A percentile compares a stretch with the other conserved stretches of the same genome.
These are phyloP conservation scores for Elsinoe ampelina DNA, from an alignment of 2,329 filamentous ascomycete genomes.

Conservation along the genomic window DNA sequence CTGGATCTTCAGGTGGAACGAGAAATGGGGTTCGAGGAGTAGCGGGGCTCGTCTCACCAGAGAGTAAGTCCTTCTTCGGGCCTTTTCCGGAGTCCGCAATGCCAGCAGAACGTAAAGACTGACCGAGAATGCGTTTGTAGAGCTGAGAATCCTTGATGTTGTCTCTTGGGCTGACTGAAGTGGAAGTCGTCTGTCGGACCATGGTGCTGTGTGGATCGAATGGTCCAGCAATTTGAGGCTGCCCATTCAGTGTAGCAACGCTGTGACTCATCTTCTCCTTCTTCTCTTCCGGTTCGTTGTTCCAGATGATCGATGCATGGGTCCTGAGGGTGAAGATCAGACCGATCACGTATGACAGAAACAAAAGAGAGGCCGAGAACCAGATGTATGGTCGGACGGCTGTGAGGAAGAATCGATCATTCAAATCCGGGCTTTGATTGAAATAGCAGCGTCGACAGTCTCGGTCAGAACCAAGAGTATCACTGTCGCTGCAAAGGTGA, in stretches of 20 bases:
- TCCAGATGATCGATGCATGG: constrained; percentile 96
- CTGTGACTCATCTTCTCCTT: constrained; percentile 33
- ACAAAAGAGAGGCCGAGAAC: constrained; percentile 73
- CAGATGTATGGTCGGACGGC: constrained; percentile 92
- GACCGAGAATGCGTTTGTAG: constrained; percentile 87
- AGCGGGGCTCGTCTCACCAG: constrained; percentile 20
- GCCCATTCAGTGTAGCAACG: constrained; percentile 19
- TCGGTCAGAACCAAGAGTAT: constrained; percentile 39
- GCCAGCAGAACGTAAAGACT: constrained; percentile 78
- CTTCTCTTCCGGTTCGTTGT: constrained; percentile 55
- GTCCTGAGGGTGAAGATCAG: constrained; percentile 92
- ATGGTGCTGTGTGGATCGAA: constrained; percentile 17
- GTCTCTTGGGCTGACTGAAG: constrained; percentile 33
- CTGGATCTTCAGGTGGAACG: constrained; percentile 55
- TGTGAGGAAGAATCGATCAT: constrained; percentile 81
- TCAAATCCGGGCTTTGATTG: constrained; percentile 71
- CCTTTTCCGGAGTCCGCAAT: constrained; percentile 47
- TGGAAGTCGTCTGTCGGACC: constrained; percentile 16
- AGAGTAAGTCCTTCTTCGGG: constrained; percentile 24
- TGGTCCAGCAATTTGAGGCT: constrained; percentile 10
- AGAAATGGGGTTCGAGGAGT: constrained; percentile 52
- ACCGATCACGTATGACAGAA: constrained; percentile 87
- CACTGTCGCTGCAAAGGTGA: constrained; percentile 50
- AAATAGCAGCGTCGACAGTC: constrained; percentile 95
- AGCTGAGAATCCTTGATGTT: constrained; percentile 81